Conservation (phyloP, 2,329 filamentous ascomycete genomes). For the Aspergillus sp. region DNA sequence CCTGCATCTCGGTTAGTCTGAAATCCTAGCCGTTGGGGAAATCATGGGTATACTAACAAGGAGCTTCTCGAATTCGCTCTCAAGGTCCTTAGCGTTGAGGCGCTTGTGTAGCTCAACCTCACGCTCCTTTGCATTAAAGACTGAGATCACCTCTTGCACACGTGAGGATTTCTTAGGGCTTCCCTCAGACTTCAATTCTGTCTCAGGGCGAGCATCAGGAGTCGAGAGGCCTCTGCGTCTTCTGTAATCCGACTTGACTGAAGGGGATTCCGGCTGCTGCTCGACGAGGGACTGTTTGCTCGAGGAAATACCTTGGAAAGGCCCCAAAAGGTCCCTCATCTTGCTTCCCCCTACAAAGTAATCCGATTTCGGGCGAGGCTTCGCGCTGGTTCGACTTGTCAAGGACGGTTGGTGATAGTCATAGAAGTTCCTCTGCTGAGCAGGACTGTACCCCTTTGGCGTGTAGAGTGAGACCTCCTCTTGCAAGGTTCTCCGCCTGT, state of each 20-base stretch:
- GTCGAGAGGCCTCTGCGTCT: slow-evolving; percentile 30
- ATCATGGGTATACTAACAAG: slow-evolving; percentile 47
- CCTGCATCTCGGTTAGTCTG: slow-evolving; percentile 48
- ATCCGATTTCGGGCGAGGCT: slow-evolving; percentile 54
- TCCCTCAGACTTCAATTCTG: slow-evolving; percentile 30
- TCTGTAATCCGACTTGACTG: slow-evolving; percentile 17
- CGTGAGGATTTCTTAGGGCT: slow-evolving; percentile 52
- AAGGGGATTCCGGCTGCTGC: slow-evolving; percentile 15
- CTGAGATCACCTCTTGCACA: slow-evolving; percentile 65
- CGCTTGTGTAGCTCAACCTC: slow-evolving; percentile 46
- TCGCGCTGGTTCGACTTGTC: slow-evolving; percentile 38
- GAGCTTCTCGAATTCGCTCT: slow-evolving; percentile 63
- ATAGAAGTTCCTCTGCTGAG: slow-evolving; percentile 63
- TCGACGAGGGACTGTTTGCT: slow-evolving; percentile 21
- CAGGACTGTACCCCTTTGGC: slow-evolving; percentile 59
- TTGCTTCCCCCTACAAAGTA: slow-evolving; percentile 45
- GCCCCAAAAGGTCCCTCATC: slow-evolving; percentile 34
- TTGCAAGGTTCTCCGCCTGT: slow-evolving; percentile 47
- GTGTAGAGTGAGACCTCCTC: slow-evolving; percentile 61
- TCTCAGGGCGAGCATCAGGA: slow-evolving; percentile 33
- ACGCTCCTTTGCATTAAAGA: slow-evolving; percentile 57
- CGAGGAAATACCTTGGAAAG: slow-evolving; percentile 27
- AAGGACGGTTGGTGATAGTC: slow-evolving; percentile 51
- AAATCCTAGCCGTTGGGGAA: not conserved
- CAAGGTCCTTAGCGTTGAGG: slow-evolving; percentile 56